These are phyloP conservation scores for Fraxinus baroniana DNA, from an alignment of 305 asterid species.

Conservation along the genomic window DNA sequence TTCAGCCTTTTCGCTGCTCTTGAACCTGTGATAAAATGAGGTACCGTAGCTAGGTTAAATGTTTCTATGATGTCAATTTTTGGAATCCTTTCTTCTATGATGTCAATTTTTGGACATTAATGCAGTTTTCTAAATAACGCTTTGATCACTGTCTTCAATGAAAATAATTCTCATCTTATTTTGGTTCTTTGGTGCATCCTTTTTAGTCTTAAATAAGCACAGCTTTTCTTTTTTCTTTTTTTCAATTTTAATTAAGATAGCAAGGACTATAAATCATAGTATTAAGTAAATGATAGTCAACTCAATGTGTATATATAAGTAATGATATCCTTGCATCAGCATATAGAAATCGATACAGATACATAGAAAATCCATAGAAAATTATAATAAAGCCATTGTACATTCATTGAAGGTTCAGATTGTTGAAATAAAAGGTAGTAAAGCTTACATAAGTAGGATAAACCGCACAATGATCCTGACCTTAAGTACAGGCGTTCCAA, in stretches of 20 bases:
- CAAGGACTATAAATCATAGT: not conserved
- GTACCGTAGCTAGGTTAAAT: not conserved
- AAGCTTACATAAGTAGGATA: not conserved
- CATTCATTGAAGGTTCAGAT: not conserved
- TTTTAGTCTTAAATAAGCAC: not conserved
- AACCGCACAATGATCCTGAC: not conserved
- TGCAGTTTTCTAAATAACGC: constrained; percentile 10
- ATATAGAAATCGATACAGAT: not conserved
- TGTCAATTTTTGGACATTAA: too few species aligned
- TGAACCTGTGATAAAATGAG: not conserved
- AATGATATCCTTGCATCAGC: not conserved
- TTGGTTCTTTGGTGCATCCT: not conserved
- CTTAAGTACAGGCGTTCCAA: not conserved
- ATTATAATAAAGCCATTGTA: not conserved
- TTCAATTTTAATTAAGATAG: not conserved
- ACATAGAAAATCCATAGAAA: not conserved
- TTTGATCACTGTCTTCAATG: constrained; percentile 20
- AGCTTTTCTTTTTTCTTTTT: not conserved
- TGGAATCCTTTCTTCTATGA: not conserved
- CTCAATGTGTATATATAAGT: not conserved
- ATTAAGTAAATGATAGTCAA: not conserved
- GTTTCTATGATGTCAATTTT: not conserved
- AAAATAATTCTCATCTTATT: not conserved
- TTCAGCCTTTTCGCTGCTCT: not conserved
- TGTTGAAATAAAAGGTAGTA: not conserved